Percentiles rank a stretch among this genome's conserved stretches.
phyloP scores from a whole-genome alignment of 768 basidiomycete species.

The Leccinum subtestaceum region DNA sequence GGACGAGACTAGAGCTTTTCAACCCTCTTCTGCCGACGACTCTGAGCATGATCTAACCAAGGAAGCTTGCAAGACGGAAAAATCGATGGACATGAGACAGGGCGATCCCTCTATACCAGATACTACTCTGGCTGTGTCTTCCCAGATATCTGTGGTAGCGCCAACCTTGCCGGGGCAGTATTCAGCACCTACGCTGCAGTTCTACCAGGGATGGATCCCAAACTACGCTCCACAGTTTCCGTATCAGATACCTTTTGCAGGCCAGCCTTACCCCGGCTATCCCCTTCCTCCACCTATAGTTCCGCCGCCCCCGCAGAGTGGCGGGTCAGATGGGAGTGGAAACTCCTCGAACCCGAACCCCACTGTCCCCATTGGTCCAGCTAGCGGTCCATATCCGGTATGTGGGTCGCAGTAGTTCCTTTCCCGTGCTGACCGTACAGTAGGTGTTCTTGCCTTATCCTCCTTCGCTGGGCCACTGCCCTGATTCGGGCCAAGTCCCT shows the following conservation, averaged over 20 bases:
- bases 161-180: slow-evolving; percentile 30
- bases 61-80: slow-evolving; percentile 1
- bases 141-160: slow-evolving; percentile 30
- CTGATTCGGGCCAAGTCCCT: slow-evolving; percentile 25
- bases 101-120: slow-evolving; percentile 9
- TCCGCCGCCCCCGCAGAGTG: slow-evolving; percentile 28
- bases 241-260: slow-evolving; percentile 51
- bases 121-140: slow-evolving; percentile 1
- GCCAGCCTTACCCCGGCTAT: slow-evolving; percentile 45
- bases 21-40: slow-evolving; percentile 1
- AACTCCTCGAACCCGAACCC: slow-evolving; percentile 28
- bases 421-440: slow-evolving; percentile 9
- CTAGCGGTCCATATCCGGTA: slow-evolving; percentile 46
- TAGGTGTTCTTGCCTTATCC: slow-evolving; percentile 54
- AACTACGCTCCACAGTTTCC: slow-evolving; percentile 49
- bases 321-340: slow-evolving; percentile 39
- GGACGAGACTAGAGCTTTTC: slow-evolving; percentile 2
- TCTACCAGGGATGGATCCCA: slow-evolving; percentile 54
- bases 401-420: slow-evolving; percentile 19
- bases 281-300: slow-evolving; percentile 30
- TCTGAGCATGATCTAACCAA: slow-evolving; percentile 4
- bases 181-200: slow-evolving; percentile 42
- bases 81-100: slow-evolving; percentile 31
- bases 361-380: slow-evolving; percentile 37
- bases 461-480: slow-evolving; percentile 32